Base-by-base conservation (phyloP, 2,329 filamentous ascomycete genomes). In the Beauveria caledonica region DNA sequence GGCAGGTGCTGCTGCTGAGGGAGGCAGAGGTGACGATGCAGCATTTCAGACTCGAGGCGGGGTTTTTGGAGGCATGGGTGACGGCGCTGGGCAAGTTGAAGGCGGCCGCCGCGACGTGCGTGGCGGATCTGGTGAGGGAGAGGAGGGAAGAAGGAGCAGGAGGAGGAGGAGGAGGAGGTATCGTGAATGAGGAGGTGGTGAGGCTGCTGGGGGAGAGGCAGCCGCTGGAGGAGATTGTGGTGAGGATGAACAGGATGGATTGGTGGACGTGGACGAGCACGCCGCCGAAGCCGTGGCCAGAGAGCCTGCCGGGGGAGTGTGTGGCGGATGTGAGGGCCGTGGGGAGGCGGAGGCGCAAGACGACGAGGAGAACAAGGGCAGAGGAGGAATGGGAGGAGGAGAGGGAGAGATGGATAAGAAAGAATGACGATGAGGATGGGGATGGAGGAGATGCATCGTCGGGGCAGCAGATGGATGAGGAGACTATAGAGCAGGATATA, bases 231-330 rank as follows among this genome's bases (percentile, higher is more conserved):
- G 56, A 58, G 46, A 44, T 58, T 17, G 56, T 58, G 23, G 56
- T 58, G 9, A n/a, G 56, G 21, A 42, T 58, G 56, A 51, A 58
- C 5, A 39, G 56, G 15, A 51, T 44, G 56, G 56, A 58, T 39
- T 58, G 56, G 56, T 58, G 56, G 56, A 51, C 56, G 23, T 58
- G 56, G 56, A 58, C 56, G 46, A 51, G 46, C 36, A 39, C 33
- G 46, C 56, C 56, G 56, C 56, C 56, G 23, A 13, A 33, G 33
- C 56, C 56, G 56, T 58, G 56, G 56, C 56, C 56, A 25, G 56
- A 51, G 9, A 29, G 23, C 8, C 36, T 58, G 0, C 56, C 56
- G 23, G 56, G 56, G 1, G 33, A 50, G 25, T 58, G 56, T 19
- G 56, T 58, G 21, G 56, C 56, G 15, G 56, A 58, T 23, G 11